Conservation (phyloP, 768 basidiomycete genomes). For the Trametes gibbosa region DNA sequence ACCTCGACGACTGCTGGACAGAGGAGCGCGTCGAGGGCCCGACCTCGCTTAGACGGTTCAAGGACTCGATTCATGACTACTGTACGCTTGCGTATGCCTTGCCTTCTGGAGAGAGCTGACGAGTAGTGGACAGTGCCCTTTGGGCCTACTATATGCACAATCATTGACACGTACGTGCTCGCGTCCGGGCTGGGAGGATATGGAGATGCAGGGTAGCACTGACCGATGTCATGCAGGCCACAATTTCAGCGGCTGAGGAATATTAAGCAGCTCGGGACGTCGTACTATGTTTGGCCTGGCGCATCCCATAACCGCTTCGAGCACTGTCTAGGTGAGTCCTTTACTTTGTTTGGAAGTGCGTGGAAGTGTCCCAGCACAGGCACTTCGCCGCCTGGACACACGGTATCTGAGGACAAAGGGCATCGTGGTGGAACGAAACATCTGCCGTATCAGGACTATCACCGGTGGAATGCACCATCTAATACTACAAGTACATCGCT, state of each 20-base stretch:
- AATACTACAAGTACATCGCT: not conserved
- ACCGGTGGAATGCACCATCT: not conserved
- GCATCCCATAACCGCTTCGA: slow-evolving; percentile 84
- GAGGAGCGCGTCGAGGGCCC: slow-evolving; percentile 3
- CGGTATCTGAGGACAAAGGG: not conserved
- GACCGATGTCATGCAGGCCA: slow-evolving; percentile 36
- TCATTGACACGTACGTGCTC: slow-evolving; percentile 67
- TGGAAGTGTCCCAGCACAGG: no score
- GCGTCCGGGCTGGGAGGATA: not conserved
- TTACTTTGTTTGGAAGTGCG: not conserved
- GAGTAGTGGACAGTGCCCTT: slow-evolving; percentile 28
- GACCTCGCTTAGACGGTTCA: slow-evolving; percentile 21
- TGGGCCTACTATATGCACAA: slow-evolving; percentile 37
- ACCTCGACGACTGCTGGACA: slow-evolving; percentile 14
- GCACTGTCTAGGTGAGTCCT: slow-evolving; percentile 66
- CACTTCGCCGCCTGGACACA: no score
- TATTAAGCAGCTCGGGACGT: slow-evolving; percentile 79
- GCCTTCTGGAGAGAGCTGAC: not conserved
- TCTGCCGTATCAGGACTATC: not conserved
- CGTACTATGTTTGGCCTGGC: slow-evolving; percentile 73
- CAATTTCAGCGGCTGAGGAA: slow-evolving; percentile 77
- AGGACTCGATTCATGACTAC: slow-evolving; percentile 29
- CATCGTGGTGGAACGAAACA: not conserved
- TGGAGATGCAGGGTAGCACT: not conserved
- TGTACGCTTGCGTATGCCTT: slow-evolving; percentile 13